Evolutionary conservation across 2,329 filamentous ascomycete genomes (phyloP).

Genomic region (Dactylellina sp.): DNA sequence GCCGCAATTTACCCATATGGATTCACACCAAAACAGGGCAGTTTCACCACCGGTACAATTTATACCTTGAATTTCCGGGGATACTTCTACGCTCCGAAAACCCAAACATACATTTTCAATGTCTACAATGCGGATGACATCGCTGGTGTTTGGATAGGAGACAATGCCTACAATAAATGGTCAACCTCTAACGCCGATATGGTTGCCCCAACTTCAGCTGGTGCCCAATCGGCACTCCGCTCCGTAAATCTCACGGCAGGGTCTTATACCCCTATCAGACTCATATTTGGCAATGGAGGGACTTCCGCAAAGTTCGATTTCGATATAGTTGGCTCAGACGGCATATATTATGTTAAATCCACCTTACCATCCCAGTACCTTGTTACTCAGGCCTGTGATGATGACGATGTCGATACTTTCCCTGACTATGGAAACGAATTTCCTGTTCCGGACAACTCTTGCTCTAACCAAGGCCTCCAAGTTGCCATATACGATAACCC

Average conservation of each 20-base stretch:
- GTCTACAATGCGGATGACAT: not conserved
- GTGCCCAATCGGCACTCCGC: too few species aligned
- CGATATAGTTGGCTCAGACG: not conserved
- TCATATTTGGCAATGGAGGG: not conserved
- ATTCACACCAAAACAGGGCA: not conserved
- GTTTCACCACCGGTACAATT: not conserved
- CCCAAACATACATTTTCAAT: not conserved
- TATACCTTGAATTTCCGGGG: not conserved
- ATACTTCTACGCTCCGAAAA: conserved; percentile 3
- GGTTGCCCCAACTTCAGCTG: not conserved
- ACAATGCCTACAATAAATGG: conserved; percentile 1
- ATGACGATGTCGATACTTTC: not conserved
- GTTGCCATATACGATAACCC: conserved; percentile 22
- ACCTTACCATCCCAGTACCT: not conserved
- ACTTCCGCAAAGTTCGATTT: not conserved
- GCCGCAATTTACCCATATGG: conserved; percentile 4
- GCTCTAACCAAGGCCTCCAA: conserved; percentile 5
- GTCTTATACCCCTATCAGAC: not conserved
- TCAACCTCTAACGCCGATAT: not conserved
- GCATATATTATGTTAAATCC: conserved; percentile 4
- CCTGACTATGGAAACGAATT: conserved; percentile 11
- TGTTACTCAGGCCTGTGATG: not conserved
- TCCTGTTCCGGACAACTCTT: conserved; percentile 6
- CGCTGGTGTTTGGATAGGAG: not conserved
- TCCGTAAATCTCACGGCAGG: not conserved